Evolutionary conservation across 2,329 filamentous ascomycete genomes (phyloP).

Genomic region (Colletotrichum sp.): DNA sequence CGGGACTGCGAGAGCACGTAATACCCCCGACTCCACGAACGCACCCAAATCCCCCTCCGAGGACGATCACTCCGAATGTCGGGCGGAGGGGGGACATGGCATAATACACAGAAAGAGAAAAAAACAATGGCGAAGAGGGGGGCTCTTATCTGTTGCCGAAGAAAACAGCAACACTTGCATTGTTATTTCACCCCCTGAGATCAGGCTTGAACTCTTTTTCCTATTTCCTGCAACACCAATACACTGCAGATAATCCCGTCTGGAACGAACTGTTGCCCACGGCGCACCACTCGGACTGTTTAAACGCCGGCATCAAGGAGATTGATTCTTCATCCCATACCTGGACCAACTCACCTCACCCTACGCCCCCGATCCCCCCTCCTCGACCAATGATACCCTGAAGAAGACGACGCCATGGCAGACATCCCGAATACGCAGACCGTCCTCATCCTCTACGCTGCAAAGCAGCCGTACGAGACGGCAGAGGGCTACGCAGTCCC

Average conservation of each 20-base stretch:
- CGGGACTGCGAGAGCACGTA: conserved; percentile 21
- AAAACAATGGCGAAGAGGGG: not conserved
- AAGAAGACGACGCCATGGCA: not conserved
- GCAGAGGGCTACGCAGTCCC: conserved; percentile 50
- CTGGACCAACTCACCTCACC: not conserved
- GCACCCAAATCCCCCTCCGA: not conserved
- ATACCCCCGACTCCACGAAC: not conserved
- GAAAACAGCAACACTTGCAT: not conserved
- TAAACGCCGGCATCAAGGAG: not conserved
- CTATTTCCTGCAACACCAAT: not conserved
- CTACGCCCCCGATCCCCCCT: no score
- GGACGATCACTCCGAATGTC: not conserved
- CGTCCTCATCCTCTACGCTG: conserved; percentile 53
- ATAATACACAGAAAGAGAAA: not conserved
- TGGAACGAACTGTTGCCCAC: not conserved
- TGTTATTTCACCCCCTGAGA: not conserved
- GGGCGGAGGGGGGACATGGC: not conserved
- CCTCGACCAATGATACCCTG: conserved; percentile 1
- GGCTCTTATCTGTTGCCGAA: not conserved
- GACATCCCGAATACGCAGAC: conserved; percentile 38
- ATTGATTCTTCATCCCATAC: not conserved
- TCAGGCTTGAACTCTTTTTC: not conserved
- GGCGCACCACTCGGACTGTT: not conserved
- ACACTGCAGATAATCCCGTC: not conserved
- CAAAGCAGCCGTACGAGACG: conserved; percentile 53